These are phyloP conservation scores for Prunus davidiana DNA, from an alignment of 306 rosid genomes.

Conservation along the genomic window DNA sequence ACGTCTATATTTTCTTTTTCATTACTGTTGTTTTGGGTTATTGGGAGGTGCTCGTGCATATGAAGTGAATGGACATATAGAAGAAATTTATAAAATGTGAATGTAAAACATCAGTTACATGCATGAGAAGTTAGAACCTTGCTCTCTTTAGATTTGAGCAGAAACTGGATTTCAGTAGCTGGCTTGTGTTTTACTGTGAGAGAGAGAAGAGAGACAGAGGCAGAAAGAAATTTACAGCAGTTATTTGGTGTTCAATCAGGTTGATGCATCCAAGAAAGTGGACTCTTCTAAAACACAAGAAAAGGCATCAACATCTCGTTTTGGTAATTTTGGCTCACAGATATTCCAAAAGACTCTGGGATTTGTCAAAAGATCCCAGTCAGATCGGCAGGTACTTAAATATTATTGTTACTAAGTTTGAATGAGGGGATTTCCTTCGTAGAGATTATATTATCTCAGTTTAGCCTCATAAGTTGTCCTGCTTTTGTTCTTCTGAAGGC, in stretches of 20 bases:
- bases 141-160: not conserved
- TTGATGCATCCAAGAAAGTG: slow-evolving; percentile 37
- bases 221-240: not conserved
- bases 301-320: slow-evolving; percentile 47
- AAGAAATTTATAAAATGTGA: not conserved
- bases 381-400: slow-evolving; percentile 48
- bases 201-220: not conserved
- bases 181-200: not conserved
- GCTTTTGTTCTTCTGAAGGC: slow-evolving; percentile 45
- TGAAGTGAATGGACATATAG: not conserved
- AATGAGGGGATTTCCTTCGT: not conserved
- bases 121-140: not conserved
- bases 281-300: slow-evolving; percentile 41
- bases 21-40: too few relatives aligned
- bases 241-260: slow-evolving; percentile 21
- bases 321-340: slow-evolving; percentile 57
- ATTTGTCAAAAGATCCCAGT: slow-evolving; percentile 50
- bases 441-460: not conserved
- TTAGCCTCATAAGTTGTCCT: not conserved
- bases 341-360: slow-evolving; percentile 69
- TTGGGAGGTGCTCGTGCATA: not conserved
- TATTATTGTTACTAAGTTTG: not conserved
- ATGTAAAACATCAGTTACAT: not conserved
- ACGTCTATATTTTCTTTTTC: not conserved
- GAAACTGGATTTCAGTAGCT: not conserved